Base-by-base conservation (phyloP, 805 yeast genomes). In the Spathaspora arborariae region DNA sequence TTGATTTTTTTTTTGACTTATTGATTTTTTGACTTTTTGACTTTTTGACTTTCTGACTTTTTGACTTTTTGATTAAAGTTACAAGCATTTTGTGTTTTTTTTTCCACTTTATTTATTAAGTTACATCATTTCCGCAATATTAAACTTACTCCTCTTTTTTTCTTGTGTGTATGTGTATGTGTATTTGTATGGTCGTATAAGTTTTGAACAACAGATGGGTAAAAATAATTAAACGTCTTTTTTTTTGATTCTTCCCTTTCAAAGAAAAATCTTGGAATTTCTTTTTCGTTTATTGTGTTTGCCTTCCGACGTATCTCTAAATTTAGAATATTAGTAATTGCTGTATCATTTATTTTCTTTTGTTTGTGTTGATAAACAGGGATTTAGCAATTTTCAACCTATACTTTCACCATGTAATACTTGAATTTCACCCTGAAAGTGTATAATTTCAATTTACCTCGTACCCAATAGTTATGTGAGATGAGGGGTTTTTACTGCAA, bases 71-170 rank as follows among this genome's bases (percentile, higher is more conserved):
- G n/a, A n/a, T n/a, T 35, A 15, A n/a, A 35, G 10, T 6, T 18
- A 35, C 13, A n/a, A 35, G 15, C 19, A n/a, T n/a, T n/a, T n/a
- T n/a, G n/a, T n/a, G 7, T 18, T 15, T 5, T 20, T 11, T 20
- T 19, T 19, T 19, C 20, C 7, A n/a, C n/a, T 33, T 33, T 33
- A 2, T 2, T n/a, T 33, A 2, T 37, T 18, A 20, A 1, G 15
- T 19, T 37, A 37, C 40, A 37, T 37, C 40, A 20, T 20, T 37
- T 20, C 40, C 5, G 20, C 40, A 37, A 20, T 37, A 37, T 15
- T 37, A 37, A 37, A 20, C 4, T 20, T 2, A 20, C 40, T 20
- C 40, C 40, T 37, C 27, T 11, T 20, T 37, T 5, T 16, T 34
- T 34, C 11, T n/a, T 30, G 4, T 11, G 5, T 22, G 24, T 22